Base-by-base conservation (phyloP, 1,284 basidiomycete species). In the Pseudozyma thailandica region DNA sequence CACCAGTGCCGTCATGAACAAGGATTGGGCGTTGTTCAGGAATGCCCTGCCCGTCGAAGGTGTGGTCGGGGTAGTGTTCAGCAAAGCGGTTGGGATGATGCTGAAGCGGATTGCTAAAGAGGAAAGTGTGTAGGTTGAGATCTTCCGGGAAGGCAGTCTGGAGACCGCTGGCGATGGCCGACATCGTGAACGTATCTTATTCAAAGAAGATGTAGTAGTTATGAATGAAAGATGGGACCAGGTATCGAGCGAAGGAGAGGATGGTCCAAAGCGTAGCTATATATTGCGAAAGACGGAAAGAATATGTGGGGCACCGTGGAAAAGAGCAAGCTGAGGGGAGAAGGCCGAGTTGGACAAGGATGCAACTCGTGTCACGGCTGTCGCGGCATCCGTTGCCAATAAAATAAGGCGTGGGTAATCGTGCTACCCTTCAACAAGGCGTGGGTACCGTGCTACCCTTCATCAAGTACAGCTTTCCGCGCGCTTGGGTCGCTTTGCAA, bases 101-200 rank as follows among this genome's bases (percentile, higher is more conserved):
- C 50, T 72, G 73, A 7, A 75, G 58, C 6, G 73, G 73, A 28
- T 75, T 72, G 52, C 60, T 65, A 48, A 75, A 75, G 44, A 68
- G 57, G 41, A 72, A 72, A 7, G 58, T 60, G 56, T 64, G 58
- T 8, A 75, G 43, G 37, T 75, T 72, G 37, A 50, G 57, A 33
- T 68, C 33, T 7, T 62, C 21, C 0, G 70, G 70, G 41, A 72
- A 72, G 15, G 59, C 7, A n/a, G 48, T 37, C 38, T 50, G 46
- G 45, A 57, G 60, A 15, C 68, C 68, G 45, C 56, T 54, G 23
- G 54, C 57, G 41, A 33, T 49, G 20, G 49, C 46, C 26, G 50
- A 41, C 64, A 60, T 68, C 28, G 16, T 50, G 49, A n/a, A n/a
- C n/a, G n/a, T n/a, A n/a, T n/a, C n/a, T n/a, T n/a, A n/a, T n/a